phyloP scores from a whole-genome alignment of 257 asterid genomes.

The Solanum lignicaule region DNA sequence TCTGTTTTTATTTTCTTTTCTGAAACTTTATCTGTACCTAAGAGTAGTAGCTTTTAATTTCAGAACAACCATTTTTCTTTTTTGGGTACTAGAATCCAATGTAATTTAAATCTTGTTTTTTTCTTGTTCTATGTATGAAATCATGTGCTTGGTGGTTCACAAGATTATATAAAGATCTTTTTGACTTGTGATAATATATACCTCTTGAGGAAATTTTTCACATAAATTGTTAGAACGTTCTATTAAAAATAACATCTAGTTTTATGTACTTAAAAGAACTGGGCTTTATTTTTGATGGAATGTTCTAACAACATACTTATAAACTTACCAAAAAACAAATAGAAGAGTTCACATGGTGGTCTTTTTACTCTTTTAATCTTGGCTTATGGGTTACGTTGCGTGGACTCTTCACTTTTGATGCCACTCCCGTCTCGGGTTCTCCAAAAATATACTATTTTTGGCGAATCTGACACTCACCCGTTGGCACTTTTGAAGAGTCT shows the following conservation, averaged over 20 bases:
- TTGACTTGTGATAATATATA: background rate
- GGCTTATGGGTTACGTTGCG: too few species aligned
- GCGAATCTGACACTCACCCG: too few species aligned
- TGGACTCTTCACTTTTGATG: too few species aligned
- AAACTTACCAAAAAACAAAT: background rate
- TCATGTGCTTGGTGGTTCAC: background rate
- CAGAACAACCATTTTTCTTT: background rate
- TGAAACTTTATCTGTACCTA: background rate
- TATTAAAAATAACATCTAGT: background rate
- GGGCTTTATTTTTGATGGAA: background rate
- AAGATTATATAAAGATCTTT: background rate
- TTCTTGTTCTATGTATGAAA: background rate
- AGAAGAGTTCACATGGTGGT: background rate
- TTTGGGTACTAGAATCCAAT: background rate
- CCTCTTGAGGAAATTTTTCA: background rate
- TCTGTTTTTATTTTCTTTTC: background rate
- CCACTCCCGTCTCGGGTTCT: too few species aligned
- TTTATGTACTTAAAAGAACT: background rate
- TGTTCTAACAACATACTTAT: background rate
- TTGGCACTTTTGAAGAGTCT: too few species aligned
- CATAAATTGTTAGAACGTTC: background rate
- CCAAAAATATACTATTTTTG: too few species aligned
- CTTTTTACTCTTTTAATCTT: background rate
- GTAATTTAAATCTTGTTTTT: background rate
- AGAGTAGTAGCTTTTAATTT: background rate